A percentile compares a stretch with the other conserved stretches of the same genome.
Evolutionary conservation across 164 flowering plant genomes (phyloP).

Genomic region (Chimonanthus praecox): DNA sequence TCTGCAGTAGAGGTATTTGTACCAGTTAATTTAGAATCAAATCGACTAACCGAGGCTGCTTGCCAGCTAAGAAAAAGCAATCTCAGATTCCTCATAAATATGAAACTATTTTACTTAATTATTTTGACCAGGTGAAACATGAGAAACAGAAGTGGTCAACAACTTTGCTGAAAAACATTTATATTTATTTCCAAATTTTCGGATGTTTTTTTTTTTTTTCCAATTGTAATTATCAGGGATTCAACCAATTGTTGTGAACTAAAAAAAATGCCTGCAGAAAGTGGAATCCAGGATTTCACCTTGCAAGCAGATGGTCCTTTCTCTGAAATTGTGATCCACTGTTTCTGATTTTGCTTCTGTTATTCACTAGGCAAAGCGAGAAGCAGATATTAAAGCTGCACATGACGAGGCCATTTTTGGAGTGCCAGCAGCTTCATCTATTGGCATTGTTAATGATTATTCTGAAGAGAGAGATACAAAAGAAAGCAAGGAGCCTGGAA

Average conservation of each 20-base stretch:
- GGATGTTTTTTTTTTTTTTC: not conserved
- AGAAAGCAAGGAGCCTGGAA: not conserved
- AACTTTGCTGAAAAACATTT: not conserved
- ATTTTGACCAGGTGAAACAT: not conserved
- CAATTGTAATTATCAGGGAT: not conserved
- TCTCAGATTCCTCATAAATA: not conserved
- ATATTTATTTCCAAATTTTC: too few species aligned
- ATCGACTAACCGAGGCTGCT: not conserved
- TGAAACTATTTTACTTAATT: not conserved
- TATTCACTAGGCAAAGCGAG: slow-evolving; percentile 55
- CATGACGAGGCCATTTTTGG: slow-evolving; percentile 97
- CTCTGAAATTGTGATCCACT: not conserved
- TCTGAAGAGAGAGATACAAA: not conserved
- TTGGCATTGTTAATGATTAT: not conserved
- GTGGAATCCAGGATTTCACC: not conserved
- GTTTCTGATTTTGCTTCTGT: slow-evolving; percentile 1
- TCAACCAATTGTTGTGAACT: not conserved
- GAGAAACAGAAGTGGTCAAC: not conserved
- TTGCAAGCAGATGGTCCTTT: not conserved
- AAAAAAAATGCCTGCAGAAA: not conserved
- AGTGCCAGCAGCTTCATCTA: slow-evolving; percentile 20
- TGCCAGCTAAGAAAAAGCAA: not conserved
- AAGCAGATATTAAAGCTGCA: slow-evolving; percentile 63
- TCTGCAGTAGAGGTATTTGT: slow-evolving; percentile 66
- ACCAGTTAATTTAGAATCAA: not conserved